Conservation (phyloP, 2,329 filamentous ascomycete species). For the Ophiocordyceps australis region DNA sequence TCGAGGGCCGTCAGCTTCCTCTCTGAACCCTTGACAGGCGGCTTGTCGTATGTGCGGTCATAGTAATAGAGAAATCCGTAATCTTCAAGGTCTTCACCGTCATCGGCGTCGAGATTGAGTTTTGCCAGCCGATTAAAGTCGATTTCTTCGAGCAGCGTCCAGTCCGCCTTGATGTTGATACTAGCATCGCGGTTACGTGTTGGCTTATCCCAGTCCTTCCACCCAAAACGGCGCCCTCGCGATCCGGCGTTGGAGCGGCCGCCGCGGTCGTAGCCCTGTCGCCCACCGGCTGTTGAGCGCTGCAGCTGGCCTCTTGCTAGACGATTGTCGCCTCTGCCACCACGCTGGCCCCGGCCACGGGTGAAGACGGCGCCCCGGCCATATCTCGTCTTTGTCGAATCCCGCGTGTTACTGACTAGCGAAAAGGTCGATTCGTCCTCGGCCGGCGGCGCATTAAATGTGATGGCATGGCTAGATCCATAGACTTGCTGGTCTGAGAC, state of each 20-base stretch:
- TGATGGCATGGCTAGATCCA: conserved; percentile 67
- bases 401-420: conserved; percentile 87
- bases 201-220: conserved; percentile 98
- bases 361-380: conserved; percentile 83
- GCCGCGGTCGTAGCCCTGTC: conserved; percentile 53
- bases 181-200: conserved; percentile 90
- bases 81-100: conserved; percentile 85
- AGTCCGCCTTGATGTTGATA: conserved; percentile 90
- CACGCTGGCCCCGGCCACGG: conserved; percentile 63
- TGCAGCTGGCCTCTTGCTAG: conserved; percentile 48
- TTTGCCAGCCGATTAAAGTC: conserved; percentile 92
- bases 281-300: conserved; percentile 52
- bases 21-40: conserved; percentile 74
- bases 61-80: conserved; percentile 99
- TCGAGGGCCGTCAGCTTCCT: conserved; percentile 78
- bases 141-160: conserved; percentile 93
- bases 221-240: conserved; percentile 75
- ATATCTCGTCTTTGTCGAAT: conserved; percentile 72
- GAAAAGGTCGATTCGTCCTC: conserved; percentile 98
- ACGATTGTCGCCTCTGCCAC: conserved; percentile 44
- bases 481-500: conserved; percentile 87
- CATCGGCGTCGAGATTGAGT: conserved; percentile 86
- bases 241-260: conserved; percentile 49
- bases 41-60: conserved; percentile 88
- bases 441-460: conserved; percentile 79